phyloP scores from a whole-genome alignment of 2,329 filamentous ascomycete species.

The Aspergillus ochraceus region DNA sequence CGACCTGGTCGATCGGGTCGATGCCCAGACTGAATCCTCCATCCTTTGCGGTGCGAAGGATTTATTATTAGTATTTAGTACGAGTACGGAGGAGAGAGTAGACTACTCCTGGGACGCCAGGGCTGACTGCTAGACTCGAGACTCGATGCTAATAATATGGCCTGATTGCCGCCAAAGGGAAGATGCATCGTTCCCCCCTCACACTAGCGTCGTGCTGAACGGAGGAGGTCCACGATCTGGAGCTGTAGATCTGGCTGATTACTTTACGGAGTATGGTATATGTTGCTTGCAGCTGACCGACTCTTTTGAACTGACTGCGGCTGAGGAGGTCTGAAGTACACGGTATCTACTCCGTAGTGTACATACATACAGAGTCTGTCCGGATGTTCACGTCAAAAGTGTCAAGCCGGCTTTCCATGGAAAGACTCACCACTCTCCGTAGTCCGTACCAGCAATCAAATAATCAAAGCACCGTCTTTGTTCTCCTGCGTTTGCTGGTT shows the following conservation, averaged over 20 bases:
- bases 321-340: too few species aligned
- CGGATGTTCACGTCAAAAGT: neutral
- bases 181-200: neutral
- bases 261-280: too few species aligned
- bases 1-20: neutral
- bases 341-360: too few species aligned
- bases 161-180: neutral
- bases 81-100: too few species aligned
- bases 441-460: too few species aligned
- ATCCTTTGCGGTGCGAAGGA: neutral
- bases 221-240: constrained; percentile 6
- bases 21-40: neutral
- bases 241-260: constrained; percentile 3
- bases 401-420: constrained; percentile 5
- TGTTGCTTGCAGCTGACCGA: constrained; percentile 9
- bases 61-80: neutral
- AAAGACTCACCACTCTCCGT: neutral
- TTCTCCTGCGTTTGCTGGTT: constrained; percentile 13
- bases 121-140: neutral
- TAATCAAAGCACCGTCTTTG: neutral
- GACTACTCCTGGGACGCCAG: neutral
- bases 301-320: neutral
- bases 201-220: neutral
- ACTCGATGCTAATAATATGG: neutral
- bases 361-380: too few species aligned